phyloP scores from a whole-genome alignment of 129 eudicot genomes.

The Flaveria bidentis region DNA sequence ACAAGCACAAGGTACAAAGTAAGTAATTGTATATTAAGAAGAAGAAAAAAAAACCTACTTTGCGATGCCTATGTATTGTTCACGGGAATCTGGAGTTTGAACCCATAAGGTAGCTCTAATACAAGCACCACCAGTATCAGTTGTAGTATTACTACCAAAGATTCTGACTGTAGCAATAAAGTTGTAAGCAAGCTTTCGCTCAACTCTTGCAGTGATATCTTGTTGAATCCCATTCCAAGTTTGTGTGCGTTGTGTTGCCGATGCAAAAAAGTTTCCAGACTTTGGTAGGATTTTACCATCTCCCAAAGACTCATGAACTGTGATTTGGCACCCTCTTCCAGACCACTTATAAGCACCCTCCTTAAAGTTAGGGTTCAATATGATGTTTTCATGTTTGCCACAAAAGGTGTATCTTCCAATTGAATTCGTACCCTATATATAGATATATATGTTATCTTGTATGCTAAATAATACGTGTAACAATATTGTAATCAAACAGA shows the following conservation, averaged over 20 bases:
- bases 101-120: slow-evolving; percentile 78
- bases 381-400: slow-evolving; percentile 51
- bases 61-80: slow-evolving; percentile 73
- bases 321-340: slow-evolving; percentile 84
- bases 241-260: slow-evolving; percentile 73
- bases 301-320: slow-evolving; percentile 52
- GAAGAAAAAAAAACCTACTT: slow-evolving; percentile 42
- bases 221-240: slow-evolving; percentile 96
- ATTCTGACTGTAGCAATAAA: slow-evolving; percentile 59
- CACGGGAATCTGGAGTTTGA: slow-evolving; percentile 64
- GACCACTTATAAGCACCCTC: slow-evolving; percentile 76
- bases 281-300: slow-evolving; percentile 60
- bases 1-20: not conserved
- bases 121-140: slow-evolving; percentile 42
- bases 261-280: slow-evolving; percentile 75
- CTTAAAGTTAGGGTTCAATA: slow-evolving; percentile 63
- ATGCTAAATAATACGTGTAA: not conserved
- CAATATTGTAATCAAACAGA: too few species aligned
- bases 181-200: slow-evolving; percentile 69
- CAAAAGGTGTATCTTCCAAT: not conserved
- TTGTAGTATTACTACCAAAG: slow-evolving; percentile 56
- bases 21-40: not conserved
- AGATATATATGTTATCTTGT: not conserved
- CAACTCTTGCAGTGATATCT: slow-evolving; percentile 70
- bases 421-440: slow-evolving; percentile 37